Evolutionary conservation across 108 stramenopile species (phyloP).

Genomic region (Nitzschia sp.): DNA sequence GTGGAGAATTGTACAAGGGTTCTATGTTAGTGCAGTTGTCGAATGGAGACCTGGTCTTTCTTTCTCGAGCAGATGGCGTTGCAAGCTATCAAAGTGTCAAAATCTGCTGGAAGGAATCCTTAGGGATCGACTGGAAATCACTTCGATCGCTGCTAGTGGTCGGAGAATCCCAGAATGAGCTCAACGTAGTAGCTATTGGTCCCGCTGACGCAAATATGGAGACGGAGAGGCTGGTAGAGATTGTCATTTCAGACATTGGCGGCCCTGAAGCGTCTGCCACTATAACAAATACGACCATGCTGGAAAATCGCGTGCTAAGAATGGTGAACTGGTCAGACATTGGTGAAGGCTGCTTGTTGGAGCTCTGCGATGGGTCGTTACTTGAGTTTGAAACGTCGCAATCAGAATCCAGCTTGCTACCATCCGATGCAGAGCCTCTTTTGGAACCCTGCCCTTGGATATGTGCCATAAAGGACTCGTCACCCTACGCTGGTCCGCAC

Average conservation of each 20-base stretch:
- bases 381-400: constrained; percentile 56
- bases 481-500: constrained; percentile 23
- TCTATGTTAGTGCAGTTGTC: constrained; percentile 38
- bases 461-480: constrained; percentile 53
- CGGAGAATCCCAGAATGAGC: constrained; percentile 11
- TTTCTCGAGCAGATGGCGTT: constrained; percentile 17
- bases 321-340: constrained; percentile 74
- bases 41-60: constrained; percentile 49
- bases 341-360: constrained; percentile 56
- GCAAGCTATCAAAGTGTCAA: constrained; percentile 6
- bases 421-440: constrained; percentile 62
- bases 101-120: constrained; percentile 14
- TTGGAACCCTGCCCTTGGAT: constrained; percentile 88
- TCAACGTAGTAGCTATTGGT: constrained; percentile 38
- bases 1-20: neutral
- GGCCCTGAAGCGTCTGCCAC: constrained; percentile 20
- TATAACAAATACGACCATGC: constrained; percentile 36
- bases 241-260: constrained; percentile 33
- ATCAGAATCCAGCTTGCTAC: constrained; percentile 35
- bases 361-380: constrained; percentile 69
- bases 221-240: constrained; percentile 56
- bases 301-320: constrained; percentile 62
- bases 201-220: constrained; percentile 11
- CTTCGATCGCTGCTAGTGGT: constrained; percentile 33
- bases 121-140: constrained; percentile 11